Conservation (phyloP, 805 yeast genomes). For the Metschnikowia baotianmanensis region DNA sequence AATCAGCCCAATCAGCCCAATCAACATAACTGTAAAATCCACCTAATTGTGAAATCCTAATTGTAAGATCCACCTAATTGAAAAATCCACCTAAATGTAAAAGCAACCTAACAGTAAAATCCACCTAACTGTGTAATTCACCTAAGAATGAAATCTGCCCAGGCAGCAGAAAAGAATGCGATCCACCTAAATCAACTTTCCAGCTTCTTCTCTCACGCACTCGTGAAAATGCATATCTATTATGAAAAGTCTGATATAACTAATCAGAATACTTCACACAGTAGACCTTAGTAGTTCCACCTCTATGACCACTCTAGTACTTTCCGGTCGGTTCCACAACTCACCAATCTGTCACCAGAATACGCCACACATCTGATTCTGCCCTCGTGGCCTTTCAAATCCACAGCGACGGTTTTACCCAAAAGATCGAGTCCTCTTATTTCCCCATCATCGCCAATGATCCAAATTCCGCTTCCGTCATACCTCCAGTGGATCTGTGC, state of each 20-base stretch:
- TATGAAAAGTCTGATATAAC: no score
- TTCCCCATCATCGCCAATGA: constrained; percentile 66
- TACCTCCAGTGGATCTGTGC: constrained; percentile 47
- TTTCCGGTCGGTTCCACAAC: constrained; percentile 46
- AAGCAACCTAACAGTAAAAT: no score
- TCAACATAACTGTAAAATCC: no score
- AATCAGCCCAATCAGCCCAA: no score
- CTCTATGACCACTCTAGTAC: constrained; percentile 10
- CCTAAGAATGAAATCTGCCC: no score
- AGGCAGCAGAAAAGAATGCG: no score
- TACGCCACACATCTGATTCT: constrained; percentile 44
- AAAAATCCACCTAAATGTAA: no score
- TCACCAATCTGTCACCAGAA: constrained; percentile 40
- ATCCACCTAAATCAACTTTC: no score
- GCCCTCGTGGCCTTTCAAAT: constrained; percentile 42
- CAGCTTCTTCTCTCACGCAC: not conserved
- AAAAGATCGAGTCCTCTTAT: constrained; percentile 58
- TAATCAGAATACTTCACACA: not conserved
- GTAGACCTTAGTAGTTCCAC: not conserved
- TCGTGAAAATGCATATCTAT: no score
- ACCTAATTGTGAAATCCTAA: no score
- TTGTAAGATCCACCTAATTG: no score
- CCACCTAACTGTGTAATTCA: no score
- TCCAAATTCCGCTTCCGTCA: constrained; percentile 55
- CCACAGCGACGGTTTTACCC: constrained; percentile 31